Percentiles rank a stretch among this genome's conserved stretches.
These are phyloP conservation scores for Backusella macrospora DNA, from an alignment of 192 early-diverging fungal species.

Conservation along the genomic window DNA sequence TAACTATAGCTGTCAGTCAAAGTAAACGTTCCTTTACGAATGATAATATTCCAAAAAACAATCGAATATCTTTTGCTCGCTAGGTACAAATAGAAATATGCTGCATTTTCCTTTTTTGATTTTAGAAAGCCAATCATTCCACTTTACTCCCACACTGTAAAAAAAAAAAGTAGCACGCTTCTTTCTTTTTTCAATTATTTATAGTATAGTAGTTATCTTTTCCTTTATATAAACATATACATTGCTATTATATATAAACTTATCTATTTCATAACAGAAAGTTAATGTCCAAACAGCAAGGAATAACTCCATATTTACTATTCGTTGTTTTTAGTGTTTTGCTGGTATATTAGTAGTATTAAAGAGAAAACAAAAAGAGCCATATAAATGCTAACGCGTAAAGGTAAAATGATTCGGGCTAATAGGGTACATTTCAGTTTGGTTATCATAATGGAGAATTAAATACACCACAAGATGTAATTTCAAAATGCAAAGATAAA, in stretches of 20 bases:
- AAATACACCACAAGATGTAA: constrained; percentile 57
- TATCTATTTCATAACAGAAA: background rate
- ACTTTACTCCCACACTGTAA: background rate
- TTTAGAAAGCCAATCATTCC: background rate
- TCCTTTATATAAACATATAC: background rate
- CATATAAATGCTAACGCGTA: background rate
- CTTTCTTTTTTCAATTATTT: background rate
- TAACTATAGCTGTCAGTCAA: constrained; percentile 26
- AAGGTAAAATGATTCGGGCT: background rate
- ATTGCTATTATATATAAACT: background rate
- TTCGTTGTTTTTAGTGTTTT: constrained; percentile 7
- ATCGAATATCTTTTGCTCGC: background rate
- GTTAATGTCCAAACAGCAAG: background rate
- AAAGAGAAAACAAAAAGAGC: background rate
- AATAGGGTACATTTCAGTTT: constrained; percentile 55
- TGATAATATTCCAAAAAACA: background rate
- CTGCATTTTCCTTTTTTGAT: background rate
- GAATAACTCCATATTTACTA: background rate
- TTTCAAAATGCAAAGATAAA: constrained; percentile 45
- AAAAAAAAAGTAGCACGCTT: too few relatives aligned
- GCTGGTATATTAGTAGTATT: background rate
- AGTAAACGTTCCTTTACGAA: constrained; percentile 10
- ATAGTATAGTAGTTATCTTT: background rate
- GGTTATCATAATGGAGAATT: constrained; percentile 64
- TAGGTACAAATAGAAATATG: background rate